These are phyloP conservation scores for Cladosporium sp. DNA, from an alignment of 2,329 filamentous ascomycete genomes.

Conservation along the genomic window DNA sequence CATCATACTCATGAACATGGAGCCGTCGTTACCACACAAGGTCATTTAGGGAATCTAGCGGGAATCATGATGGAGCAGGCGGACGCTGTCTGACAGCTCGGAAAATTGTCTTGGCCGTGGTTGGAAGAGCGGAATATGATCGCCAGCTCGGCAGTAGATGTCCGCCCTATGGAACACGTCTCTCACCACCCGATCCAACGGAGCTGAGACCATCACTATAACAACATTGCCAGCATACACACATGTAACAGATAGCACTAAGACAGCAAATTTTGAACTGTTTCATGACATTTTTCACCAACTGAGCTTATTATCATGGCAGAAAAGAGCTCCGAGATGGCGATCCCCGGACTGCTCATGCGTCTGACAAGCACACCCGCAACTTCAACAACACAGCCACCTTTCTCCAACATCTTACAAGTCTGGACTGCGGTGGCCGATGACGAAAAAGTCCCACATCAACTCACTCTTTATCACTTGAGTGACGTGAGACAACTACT, in stretches of 20 bases:
- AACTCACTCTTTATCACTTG: not conserved
- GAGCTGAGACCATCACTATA: not conserved
- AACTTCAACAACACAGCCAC: not conserved
- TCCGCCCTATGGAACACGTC: not conserved
- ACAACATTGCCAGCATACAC: not conserved
- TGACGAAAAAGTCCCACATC: not conserved
- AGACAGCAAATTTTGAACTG: not conserved
- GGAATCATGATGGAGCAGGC: not conserved
- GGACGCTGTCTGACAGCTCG: not conserved
- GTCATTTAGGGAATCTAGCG: not conserved
- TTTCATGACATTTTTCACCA: not conserved
- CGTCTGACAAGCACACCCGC: not conserved
- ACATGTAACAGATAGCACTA: not conserved
- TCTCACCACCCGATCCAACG: not conserved
- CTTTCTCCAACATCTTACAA: not conserved
- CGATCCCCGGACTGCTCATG: not conserved
- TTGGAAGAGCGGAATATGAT: not conserved
- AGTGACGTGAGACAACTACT: not conserved
- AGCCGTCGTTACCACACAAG: too few species aligned
- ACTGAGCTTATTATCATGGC: not conserved
- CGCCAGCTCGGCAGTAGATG: not conserved
- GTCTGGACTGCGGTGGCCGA: not conserved
- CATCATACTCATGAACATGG: not conserved
- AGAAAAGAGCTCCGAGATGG: not conserved
- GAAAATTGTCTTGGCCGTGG: not conserved